These are phyloP conservation scores for Oidiodendron maius DNA, from an alignment of 495 filamentous ascomycete species.

Conservation along the genomic window DNA sequence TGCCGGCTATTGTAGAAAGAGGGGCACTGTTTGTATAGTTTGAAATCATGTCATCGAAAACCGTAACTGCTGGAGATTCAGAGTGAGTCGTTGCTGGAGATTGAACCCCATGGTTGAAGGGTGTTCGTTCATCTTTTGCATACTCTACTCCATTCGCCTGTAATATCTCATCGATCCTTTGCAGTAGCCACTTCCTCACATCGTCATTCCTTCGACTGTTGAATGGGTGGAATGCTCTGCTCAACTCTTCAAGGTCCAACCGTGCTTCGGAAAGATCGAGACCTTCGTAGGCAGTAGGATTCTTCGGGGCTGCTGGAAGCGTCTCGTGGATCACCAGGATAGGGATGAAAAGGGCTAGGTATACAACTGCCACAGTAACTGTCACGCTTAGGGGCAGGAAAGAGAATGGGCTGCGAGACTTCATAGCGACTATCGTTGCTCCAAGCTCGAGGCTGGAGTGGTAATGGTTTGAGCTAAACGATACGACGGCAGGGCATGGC, in stretches of 20 bases:
- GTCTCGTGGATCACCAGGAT: constrained; percentile 69
- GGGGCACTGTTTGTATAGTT: constrained; percentile 60
- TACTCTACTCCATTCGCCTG: constrained; percentile 40
- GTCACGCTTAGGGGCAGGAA: constrained; percentile 62
- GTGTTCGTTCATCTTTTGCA: background rate
- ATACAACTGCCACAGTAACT: constrained; percentile 61
- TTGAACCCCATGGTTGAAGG: background rate
- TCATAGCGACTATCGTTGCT: constrained; percentile 22
- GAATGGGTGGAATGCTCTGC: constrained; percentile 77
- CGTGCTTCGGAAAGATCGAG: constrained; percentile 80
- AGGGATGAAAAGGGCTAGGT: constrained; percentile 62
- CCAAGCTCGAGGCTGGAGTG: background rate
- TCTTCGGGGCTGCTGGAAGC: constrained; percentile 63
- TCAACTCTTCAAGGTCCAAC: constrained; percentile 72
- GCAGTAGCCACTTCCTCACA: constrained; percentile 69
- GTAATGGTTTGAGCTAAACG: too few relatives aligned
- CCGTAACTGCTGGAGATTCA: constrained; percentile 16
- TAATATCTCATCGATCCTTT: constrained; percentile 63
- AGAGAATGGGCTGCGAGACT: constrained; percentile 38
- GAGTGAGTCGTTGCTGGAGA: background rate
- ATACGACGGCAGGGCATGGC: too few relatives aligned
- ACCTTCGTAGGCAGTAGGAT: constrained; percentile 48
- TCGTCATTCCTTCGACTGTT: constrained; percentile 80
- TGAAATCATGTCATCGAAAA: constrained; percentile 75
- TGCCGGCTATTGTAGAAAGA: constrained; percentile 13